phyloP scores from a whole-genome alignment of 257 asterid species.

The Sherardia arvensis region DNA sequence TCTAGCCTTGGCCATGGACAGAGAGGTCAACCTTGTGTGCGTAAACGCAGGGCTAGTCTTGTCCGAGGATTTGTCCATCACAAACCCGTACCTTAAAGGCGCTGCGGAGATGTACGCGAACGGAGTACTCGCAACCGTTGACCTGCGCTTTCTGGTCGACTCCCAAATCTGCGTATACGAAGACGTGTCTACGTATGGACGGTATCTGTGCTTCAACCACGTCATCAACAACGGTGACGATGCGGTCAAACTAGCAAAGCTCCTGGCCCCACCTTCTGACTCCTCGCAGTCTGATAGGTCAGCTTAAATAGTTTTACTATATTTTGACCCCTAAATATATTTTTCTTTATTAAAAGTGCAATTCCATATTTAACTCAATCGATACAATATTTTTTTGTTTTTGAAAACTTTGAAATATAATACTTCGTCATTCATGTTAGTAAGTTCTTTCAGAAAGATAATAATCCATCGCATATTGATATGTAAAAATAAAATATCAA shows the following conservation, averaged over 20 bases:
- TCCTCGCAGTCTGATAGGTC: constrained; percentile 17
- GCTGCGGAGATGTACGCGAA: constrained; percentile 82
- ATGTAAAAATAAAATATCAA: too few species aligned
- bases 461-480: too few species aligned
- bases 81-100: constrained; percentile 78
- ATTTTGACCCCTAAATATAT: not conserved
- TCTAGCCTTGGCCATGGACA: constrained; percentile 95
- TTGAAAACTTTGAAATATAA: too few species aligned
- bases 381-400: too few species aligned
- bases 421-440: too few species aligned
- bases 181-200: constrained; percentile 68
- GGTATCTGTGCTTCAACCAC: constrained; percentile 73
- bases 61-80: constrained; percentile 50
- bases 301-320: not conserved
- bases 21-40: constrained; percentile 77
- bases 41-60: constrained; percentile 63
- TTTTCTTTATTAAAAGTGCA: not conserved
- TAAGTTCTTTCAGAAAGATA: too few species aligned
- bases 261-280: constrained; percentile 15
- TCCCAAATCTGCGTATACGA: constrained; percentile 85
- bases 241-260: constrained; percentile 42
- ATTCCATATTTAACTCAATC: too few species aligned
- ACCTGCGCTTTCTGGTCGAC: constrained; percentile 58
- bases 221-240: constrained; percentile 47
- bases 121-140: constrained; percentile 81